phyloP scores from a whole-genome alignment of 108 stramenopile species.

The Nitzschia palea region DNA sequence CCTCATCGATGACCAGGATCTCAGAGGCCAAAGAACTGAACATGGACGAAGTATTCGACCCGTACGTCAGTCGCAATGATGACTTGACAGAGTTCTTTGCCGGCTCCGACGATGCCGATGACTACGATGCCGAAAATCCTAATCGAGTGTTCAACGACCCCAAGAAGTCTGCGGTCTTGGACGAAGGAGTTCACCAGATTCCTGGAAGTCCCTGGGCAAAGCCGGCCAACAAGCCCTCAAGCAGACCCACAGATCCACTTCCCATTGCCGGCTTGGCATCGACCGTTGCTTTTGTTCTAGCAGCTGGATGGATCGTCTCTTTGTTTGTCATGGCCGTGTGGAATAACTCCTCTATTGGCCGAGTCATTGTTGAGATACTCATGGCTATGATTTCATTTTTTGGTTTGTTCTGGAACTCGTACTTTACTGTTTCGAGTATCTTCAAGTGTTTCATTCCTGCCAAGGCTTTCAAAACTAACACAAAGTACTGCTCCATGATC shows the following conservation, averaged over 20 bases:
- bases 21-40: conserved; percentile 8
- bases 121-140: conserved; percentile 16
- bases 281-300: conserved; percentile 27
- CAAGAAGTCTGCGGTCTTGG: conserved; percentile 26
- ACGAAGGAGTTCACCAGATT: conserved; percentile 43
- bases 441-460: conserved; percentile 55
- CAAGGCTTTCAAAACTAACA: conserved; percentile 47
- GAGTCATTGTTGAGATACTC: conserved; percentile 41
- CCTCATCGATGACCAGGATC: too few relatives aligned
- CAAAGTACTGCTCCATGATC: conserved; percentile 53
- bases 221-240: conserved; percentile 35
- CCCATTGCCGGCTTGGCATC: conserved; percentile 40
- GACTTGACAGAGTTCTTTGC: conserved; percentile 37
- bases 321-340: conserved; percentile 36
- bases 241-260: conserved; percentile 49
- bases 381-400: conserved; percentile 46
- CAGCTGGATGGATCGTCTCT: conserved; percentile 24
- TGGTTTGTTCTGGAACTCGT: conserved; percentile 58
- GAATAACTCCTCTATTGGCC: conserved; percentile 32
- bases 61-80: conserved; percentile 26
- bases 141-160: conserved; percentile 26
- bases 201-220: conserved; percentile 54
- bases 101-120: neutral
- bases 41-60: conserved; percentile 35
- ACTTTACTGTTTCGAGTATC: conserved; percentile 43